These are phyloP conservation scores for Daldinia decipiens DNA, from an alignment of 495 filamentous ascomycete species.

Conservation along the genomic window DNA sequence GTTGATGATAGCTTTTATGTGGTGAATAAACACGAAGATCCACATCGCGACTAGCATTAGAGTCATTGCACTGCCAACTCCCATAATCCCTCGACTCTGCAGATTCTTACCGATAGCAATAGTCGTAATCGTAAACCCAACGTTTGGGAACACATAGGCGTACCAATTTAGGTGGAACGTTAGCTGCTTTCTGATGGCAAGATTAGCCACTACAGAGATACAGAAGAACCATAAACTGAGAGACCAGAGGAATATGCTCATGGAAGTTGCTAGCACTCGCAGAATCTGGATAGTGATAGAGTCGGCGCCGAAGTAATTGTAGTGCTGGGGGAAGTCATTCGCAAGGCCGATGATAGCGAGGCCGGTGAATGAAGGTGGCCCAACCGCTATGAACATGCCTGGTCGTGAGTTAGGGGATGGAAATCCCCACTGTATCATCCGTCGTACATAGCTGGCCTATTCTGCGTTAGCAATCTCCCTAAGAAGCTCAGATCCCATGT, in stretches of 20 bases:
- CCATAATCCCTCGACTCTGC: conserved; percentile 55
- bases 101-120: conserved; percentile 58
- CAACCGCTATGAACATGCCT: conserved; percentile 79
- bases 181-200: conserved; percentile 62
- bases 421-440: conserved; percentile 69
- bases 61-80: conserved; percentile 62
- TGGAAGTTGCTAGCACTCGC: conserved; percentile 45
- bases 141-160: conserved; percentile 68
- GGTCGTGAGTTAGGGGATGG: conserved; percentile 59
- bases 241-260: conserved; percentile 73
- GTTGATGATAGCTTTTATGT: conserved; percentile 63
- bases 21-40: conserved; percentile 64
- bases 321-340: conserved; percentile 51
- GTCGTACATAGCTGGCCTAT: conserved; percentile 63
- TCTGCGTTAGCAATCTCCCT: conserved; percentile 15
- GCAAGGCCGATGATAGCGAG: conserved; percentile 74
- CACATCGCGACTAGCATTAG: conserved; percentile 66
- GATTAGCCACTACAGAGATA: conserved; percentile 64
- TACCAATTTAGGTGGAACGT: conserved; percentile 66
- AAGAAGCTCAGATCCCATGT: background rate
- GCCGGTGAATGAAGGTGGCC: conserved; percentile 74
- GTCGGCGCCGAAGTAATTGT: conserved; percentile 41
- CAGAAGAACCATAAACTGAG: conserved; percentile 78
- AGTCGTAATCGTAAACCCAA: conserved; percentile 63
- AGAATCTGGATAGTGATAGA: conserved; percentile 41